phyloP scores from a whole-genome alignment of 495 filamentous ascomycete genomes.

The Penicillium argentinense region DNA sequence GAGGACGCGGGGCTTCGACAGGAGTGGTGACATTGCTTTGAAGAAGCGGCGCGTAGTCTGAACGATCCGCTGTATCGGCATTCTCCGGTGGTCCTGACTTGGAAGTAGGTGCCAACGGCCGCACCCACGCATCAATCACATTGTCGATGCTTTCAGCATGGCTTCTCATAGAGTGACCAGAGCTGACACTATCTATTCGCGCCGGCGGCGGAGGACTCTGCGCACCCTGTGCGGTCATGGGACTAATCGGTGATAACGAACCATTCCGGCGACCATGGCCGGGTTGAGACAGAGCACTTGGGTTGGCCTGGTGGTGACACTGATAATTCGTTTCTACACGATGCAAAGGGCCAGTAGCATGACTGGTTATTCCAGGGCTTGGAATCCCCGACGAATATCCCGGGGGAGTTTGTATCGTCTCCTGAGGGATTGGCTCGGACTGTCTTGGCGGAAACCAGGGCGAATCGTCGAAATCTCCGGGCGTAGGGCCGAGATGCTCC shows the following conservation, averaged over 20 bases:
- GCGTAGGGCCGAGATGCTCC: constrained; percentile 52
- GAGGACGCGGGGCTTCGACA: background rate
- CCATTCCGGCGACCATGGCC: constrained; percentile 2
- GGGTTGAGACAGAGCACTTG: background rate
- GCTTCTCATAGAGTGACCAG: constrained; percentile 21
- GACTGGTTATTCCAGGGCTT: background rate
- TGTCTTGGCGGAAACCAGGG: constrained; percentile 25
- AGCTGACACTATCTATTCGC: constrained; percentile 32
- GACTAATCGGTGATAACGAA: constrained; percentile 27
- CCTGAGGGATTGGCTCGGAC: constrained; percentile 10
- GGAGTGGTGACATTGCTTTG: background rate
- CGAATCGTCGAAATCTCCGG: constrained; percentile 36
- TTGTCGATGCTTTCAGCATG: constrained; percentile 43
- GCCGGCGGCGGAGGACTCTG: constrained; percentile 16
- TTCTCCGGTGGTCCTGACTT: constrained; percentile 8
- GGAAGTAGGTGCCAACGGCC: constrained; percentile 26
- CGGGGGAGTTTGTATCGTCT: constrained; percentile 10
- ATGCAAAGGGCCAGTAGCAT: constrained; percentile 1
- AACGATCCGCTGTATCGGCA: constrained; percentile 6
- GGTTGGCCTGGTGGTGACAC: background rate
- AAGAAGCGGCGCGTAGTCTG: no score
- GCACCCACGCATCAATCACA: constrained; percentile 45
- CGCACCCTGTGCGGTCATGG: constrained; percentile 15
- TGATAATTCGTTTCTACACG: constrained; percentile 11
- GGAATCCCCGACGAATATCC: constrained; percentile 13